phyloP scores from a whole-genome alignment of 768 basidiomycete species.

The Xerocomellus amylosporus region DNA sequence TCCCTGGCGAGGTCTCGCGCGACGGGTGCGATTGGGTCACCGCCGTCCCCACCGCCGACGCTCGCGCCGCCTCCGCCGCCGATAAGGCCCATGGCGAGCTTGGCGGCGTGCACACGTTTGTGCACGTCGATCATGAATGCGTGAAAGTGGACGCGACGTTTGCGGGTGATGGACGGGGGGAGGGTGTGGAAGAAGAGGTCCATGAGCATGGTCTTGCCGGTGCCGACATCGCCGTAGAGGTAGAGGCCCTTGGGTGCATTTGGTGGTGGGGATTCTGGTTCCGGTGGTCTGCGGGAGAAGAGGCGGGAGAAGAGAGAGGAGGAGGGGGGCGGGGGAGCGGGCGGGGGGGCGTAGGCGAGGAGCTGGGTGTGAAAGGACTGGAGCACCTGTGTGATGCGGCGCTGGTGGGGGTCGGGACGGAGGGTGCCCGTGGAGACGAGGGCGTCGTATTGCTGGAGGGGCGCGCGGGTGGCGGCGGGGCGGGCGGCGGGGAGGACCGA shows the following conservation, averaged over 20 bases:
- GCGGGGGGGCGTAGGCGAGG: slow-evolving; percentile 65
- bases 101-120: slow-evolving; percentile 83
- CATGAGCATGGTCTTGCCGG: slow-evolving; percentile 99
- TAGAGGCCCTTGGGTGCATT: slow-evolving; percentile 84
- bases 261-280: slow-evolving; percentile 39
- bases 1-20: slow-evolving; percentile 84
- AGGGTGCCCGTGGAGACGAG: slow-evolving; percentile 54
- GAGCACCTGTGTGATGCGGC: slow-evolving; percentile 76
- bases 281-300: slow-evolving; percentile 26
- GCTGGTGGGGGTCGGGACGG: slow-evolving; percentile 79
- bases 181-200: slow-evolving; percentile 92
- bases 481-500: not conserved
- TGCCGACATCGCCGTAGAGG: slow-evolving; percentile 94
- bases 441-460: slow-evolving; percentile 42
- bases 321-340: slow-evolving; percentile 35
- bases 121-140: slow-evolving; percentile 99
- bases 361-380: slow-evolving; percentile 78
- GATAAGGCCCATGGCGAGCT: slow-evolving; percentile 61
- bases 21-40: slow-evolving; percentile 85
- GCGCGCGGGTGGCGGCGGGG: slow-evolving; percentile 10
- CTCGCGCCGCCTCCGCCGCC: slow-evolving; percentile 35
- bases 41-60: slow-evolving; percentile 33
- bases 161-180: slow-evolving; percentile 59
- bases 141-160: slow-evolving; percentile 94
- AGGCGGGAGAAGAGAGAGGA: slow-evolving; percentile 25